These are phyloP conservation scores for Pseudopithomyces chartarum DNA, from an alignment of 2,329 filamentous ascomycete species.

Conservation along the genomic window DNA sequence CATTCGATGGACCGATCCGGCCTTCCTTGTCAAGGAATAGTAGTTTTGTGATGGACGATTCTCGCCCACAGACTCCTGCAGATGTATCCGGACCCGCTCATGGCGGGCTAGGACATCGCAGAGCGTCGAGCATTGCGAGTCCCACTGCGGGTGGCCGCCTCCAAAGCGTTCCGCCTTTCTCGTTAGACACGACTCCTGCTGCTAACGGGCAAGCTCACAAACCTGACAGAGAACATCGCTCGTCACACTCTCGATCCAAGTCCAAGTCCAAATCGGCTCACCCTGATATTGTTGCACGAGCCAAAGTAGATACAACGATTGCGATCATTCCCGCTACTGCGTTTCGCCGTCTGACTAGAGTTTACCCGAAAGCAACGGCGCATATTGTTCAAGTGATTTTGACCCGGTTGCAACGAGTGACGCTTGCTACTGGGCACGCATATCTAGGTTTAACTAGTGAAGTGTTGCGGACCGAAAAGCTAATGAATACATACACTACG, in stretches of 20 bases:
- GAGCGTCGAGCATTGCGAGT: slow-evolving; percentile 40
- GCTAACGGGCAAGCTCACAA: slow-evolving; percentile 26
- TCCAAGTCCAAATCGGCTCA: slow-evolving; percentile 76
- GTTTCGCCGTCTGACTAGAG: slow-evolving; percentile 86
- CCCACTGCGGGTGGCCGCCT: slow-evolving; percentile 42
- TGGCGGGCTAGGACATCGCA: slow-evolving; percentile 26
- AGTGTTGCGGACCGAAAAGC: slow-evolving; percentile 87
- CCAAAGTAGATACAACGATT: slow-evolving; percentile 95
- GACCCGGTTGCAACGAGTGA: slow-evolving; percentile 91
- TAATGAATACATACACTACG: slow-evolving; percentile 90
- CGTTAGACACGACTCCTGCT: slow-evolving; percentile 60
- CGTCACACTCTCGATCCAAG: slow-evolving; percentile 41
- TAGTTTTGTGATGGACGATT: slow-evolving; percentile 40
- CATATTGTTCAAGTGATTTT: slow-evolving; percentile 98
- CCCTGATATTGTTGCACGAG: slow-evolving; percentile 95
- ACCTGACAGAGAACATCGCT: slow-evolving; percentile 17
- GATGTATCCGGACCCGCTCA: slow-evolving; percentile 23
- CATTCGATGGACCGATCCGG: slow-evolving; percentile 20
- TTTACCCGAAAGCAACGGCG: slow-evolving; percentile 94
- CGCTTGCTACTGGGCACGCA: slow-evolving; percentile 89
- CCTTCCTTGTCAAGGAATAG: slow-evolving; percentile 32
- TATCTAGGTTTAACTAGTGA: slow-evolving; percentile 92
- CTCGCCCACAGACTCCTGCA: slow-evolving; percentile 36
- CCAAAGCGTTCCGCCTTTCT: slow-evolving; percentile 74
- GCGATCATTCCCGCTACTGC: slow-evolving; percentile 97